Percentiles rank a stretch among this genome's conserved stretches.
phyloP scores from a whole-genome alignment of 1,284 basidiomycete species.

The Papiliotrema terrestris region DNA sequence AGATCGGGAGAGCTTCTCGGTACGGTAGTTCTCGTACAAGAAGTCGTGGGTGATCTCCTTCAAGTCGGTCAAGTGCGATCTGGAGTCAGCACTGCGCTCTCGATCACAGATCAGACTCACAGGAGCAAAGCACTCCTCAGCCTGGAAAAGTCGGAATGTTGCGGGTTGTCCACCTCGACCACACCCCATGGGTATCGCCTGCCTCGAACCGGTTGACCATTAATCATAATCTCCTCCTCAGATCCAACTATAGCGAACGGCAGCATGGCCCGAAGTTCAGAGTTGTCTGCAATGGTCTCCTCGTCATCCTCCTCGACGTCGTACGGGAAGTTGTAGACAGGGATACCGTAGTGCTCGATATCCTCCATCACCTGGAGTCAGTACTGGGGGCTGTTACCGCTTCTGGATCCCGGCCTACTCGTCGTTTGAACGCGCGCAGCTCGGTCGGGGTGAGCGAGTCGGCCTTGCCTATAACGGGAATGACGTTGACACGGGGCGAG shows the following conservation, averaged over 20 bases:
- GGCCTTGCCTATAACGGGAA: slow-evolving; percentile 96
- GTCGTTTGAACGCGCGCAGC: slow-evolving; percentile 91
- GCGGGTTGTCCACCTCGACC: slow-evolving; percentile 97
- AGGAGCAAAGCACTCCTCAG: slow-evolving; percentile 85
- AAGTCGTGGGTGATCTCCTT: slow-evolving; percentile 93
- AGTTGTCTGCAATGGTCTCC: slow-evolving; percentile 97
- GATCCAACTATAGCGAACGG: slow-evolving; percentile 98
- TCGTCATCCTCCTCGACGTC: slow-evolving; percentile 99
- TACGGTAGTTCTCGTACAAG: slow-evolving; percentile 86
- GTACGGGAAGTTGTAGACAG: slow-evolving; percentile 99
- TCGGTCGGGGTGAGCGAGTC: slow-evolving; percentile 91
- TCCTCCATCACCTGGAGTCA: slow-evolving; percentile 88
- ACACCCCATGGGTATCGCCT: slow-evolving; percentile 96
- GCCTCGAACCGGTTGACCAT: slow-evolving; percentile 85
- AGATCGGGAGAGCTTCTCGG: slow-evolving; percentile 92
- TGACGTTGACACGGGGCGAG: slow-evolving; percentile 96
- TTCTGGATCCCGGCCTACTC: slow-evolving; percentile 59
- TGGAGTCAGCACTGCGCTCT: slow-evolving; percentile 38
- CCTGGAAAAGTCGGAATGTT: slow-evolving; percentile 94
- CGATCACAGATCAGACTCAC: slow-evolving; percentile 50
- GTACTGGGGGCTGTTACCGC: neutral
- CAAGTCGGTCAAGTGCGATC: slow-evolving; percentile 90
- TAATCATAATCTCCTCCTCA: slow-evolving; percentile 91
- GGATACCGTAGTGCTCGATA: slow-evolving; percentile 97
- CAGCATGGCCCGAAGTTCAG: slow-evolving; percentile 81